These are phyloP conservation scores for Lotus japonicus DNA, from an alignment of 306 rosid genomes.

Conservation along the genomic window DNA sequence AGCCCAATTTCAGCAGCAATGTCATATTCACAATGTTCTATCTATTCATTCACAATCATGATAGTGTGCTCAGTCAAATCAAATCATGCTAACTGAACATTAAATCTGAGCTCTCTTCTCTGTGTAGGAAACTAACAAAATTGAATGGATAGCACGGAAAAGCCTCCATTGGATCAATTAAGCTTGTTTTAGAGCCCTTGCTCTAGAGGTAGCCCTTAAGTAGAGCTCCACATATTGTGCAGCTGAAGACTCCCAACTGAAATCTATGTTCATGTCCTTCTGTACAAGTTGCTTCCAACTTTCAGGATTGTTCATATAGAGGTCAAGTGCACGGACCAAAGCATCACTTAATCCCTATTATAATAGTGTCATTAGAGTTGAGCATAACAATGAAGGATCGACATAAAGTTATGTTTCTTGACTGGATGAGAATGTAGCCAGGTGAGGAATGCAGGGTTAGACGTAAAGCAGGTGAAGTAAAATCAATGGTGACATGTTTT, in stretches of 20 bases:
- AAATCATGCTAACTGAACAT: slow-evolving; percentile 1
- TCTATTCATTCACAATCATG: slow-evolving; percentile 18
- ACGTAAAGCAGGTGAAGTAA: neutral
- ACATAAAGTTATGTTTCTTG: neutral
- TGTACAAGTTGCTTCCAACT: slow-evolving; percentile 76
- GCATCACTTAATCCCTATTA: slow-evolving; percentile 61
- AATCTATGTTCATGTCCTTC: slow-evolving; percentile 77
- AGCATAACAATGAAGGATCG: neutral
- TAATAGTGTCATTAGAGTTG: slow-evolving; percentile 4
- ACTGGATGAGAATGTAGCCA: neutral
- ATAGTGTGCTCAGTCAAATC: neutral
- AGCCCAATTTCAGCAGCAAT: slow-evolving; percentile 23
- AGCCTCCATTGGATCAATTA: slow-evolving; percentile 18
- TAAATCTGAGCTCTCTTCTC: slow-evolving; percentile 16
- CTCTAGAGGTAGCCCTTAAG: slow-evolving; percentile 54
- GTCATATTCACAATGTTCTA: slow-evolving; percentile 10
- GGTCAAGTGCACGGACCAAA: slow-evolving; percentile 60
- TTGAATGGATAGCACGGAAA: neutral
- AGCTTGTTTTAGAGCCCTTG: slow-evolving; percentile 40
- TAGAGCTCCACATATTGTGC: slow-evolving; percentile 86
- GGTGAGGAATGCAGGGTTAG: slow-evolving; percentile 1
- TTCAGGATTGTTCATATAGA: slow-evolving; percentile 43
- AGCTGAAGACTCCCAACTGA: slow-evolving; percentile 92
- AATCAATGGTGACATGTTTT: neutral
- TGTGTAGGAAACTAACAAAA: neutral